A percentile compares a stretch with the other conserved stretches of the same genome.
These are phyloP conservation scores for Phytophthora lateralis DNA, from an alignment of 352 stramenopile genomes.

Conservation along the genomic window DNA sequence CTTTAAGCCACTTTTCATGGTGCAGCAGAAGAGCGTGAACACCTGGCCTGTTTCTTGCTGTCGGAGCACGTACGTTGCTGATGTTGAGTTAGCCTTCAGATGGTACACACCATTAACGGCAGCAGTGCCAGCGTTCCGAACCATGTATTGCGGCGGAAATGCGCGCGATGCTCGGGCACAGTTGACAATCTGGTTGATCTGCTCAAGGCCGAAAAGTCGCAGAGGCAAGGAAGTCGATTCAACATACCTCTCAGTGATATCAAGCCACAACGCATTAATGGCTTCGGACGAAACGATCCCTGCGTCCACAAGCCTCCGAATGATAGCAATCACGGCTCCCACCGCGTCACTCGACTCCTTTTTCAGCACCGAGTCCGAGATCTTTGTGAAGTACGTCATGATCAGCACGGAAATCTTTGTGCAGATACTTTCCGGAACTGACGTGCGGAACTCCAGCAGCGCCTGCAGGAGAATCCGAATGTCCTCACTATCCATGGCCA, in stretches of 20 bases:
- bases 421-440: constrained; percentile 66
- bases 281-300: constrained; percentile 49
- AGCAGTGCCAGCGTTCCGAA: constrained; percentile 89
- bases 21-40: constrained; percentile 97
- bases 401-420: constrained; percentile 74
- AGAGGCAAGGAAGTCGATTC: constrained; percentile 92
- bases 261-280: constrained; percentile 83
- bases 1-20: constrained; percentile 97
- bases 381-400: constrained; percentile 84
- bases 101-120: constrained; percentile 94
- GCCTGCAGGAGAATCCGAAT: constrained; percentile 82
- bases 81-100: constrained; percentile 74
- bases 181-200: constrained; percentile 93
- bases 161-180: constrained; percentile 79
- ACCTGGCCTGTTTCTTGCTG: constrained; percentile 73
- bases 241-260: constrained; percentile 86
- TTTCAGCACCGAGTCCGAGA: constrained; percentile 80
- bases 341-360: constrained; percentile 87
- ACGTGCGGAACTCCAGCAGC: constrained; percentile 75
- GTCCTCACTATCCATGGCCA: constrained; percentile 79
- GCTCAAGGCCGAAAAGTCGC: constrained; percentile 94
- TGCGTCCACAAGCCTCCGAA: constrained; percentile 80
- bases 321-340: constrained; percentile 77
- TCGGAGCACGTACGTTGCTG: constrained; percentile 76
- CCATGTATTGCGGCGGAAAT: constrained; percentile 88